A percentile compares a stretch with the other conserved stretches of the same genome.
Conservation (phyloP, 768 basidiomycete species). For the Mycena olivaceomarginata region DNA sequence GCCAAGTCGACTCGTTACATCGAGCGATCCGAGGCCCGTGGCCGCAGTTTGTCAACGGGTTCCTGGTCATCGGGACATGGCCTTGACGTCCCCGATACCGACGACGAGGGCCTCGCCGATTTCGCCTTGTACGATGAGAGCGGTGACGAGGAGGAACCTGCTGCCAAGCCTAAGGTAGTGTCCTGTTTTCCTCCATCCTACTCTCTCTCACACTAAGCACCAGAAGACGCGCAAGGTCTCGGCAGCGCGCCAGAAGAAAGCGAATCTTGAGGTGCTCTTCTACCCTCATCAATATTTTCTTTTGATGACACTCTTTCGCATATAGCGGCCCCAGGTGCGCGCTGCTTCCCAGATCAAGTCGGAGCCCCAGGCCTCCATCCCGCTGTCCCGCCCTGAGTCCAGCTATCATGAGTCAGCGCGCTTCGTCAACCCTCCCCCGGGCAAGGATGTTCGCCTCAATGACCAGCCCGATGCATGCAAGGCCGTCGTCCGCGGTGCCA, state of each 20-base stretch:
- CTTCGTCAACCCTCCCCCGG: not conserved
- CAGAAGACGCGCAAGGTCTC: not conserved
- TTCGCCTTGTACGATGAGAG: not conserved
- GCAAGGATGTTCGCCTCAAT: not conserved
- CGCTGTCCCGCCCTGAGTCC: not conserved
- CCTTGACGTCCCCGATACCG: constrained; percentile 4
- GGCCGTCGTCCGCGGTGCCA: constrained; percentile 13
- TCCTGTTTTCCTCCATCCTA: too few relatives aligned
- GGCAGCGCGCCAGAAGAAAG: constrained; percentile 3
- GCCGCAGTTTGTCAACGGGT: constrained; percentile 7
- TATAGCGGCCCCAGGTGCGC: too few relatives aligned
- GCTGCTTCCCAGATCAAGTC: not conserved
- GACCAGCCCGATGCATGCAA: constrained; percentile 1
- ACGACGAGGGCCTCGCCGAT: not conserved
- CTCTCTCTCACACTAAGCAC: not conserved
- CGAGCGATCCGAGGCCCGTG: constrained; percentile 9
- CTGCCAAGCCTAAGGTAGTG: not conserved
- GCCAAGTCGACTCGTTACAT: not conserved
- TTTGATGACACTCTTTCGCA: not conserved
- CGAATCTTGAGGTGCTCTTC: constrained; percentile 2
- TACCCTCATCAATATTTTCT: too few relatives aligned
- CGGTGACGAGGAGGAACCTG: not conserved
- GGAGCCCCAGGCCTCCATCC: not conserved
- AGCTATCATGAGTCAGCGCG: not conserved
- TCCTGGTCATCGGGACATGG: constrained; percentile 16